Evolutionary conservation across 1,284 basidiomycete genomes (phyloP).

Genomic region (Melampsora abietis-canadensis): DNA sequence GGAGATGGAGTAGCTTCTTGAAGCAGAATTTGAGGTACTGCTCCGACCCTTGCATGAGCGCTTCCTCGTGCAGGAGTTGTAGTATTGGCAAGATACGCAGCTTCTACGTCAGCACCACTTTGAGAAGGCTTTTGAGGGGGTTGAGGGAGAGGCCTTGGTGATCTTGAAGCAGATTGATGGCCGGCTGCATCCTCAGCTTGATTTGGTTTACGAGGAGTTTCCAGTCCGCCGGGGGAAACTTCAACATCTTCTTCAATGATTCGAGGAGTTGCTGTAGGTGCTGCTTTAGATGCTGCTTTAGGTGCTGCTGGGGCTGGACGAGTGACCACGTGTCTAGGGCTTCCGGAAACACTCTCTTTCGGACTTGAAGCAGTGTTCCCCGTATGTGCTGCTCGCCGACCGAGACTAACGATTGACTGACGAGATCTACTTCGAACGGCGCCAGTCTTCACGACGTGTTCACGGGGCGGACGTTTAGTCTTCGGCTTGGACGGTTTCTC

Average conservation of each 20-base stretch:
- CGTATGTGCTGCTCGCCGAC: neutral
- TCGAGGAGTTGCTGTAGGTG: too few relatives aligned
- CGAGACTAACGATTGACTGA: slow-evolving; percentile 36
- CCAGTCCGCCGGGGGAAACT: neutral
- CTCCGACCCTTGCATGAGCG: slow-evolving; percentile 48
- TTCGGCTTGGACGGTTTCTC: slow-evolving; percentile 12
- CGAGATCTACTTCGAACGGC: slow-evolving; percentile 39
- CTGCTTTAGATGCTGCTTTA: neutral
- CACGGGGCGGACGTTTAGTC: slow-evolving; percentile 27
- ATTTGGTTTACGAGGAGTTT: slow-evolving; percentile 28
- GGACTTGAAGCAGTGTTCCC: slow-evolving; percentile 1
- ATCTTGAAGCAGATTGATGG: neutral
- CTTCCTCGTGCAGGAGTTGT: slow-evolving; percentile 48
- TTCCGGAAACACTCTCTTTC: slow-evolving; percentile 5
- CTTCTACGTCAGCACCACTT: slow-evolving; percentile 51
- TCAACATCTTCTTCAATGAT: slow-evolving; percentile 6
- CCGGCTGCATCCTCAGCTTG: slow-evolving; percentile 13
- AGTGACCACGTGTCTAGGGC: slow-evolving; percentile 24
- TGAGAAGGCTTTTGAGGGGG: slow-evolving; percentile 49
- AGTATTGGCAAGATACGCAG: slow-evolving; percentile 55
- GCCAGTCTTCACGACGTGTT: slow-evolving; percentile 32
- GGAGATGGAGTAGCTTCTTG: slow-evolving; percentile 55
- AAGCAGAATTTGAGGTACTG: slow-evolving; percentile 54
- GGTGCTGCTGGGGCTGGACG: slow-evolving; percentile 32
- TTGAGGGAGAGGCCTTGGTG: slow-evolving; percentile 51